These are phyloP conservation scores for Cairneyella variabilis DNA, from an alignment of 495 filamentous ascomycete species.

Conservation along the genomic window DNA sequence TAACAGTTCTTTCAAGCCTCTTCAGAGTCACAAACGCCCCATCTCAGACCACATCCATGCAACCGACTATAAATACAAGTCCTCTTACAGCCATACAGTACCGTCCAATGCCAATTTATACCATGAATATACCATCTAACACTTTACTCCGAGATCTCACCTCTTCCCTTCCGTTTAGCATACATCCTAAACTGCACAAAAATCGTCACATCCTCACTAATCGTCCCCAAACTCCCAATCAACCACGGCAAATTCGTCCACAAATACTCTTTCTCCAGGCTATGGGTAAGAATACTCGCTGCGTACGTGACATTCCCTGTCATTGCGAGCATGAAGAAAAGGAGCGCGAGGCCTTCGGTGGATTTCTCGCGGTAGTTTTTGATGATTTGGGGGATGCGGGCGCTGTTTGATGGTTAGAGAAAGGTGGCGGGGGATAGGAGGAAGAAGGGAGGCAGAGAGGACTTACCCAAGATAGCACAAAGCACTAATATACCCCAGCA, in stretches of 20 bases:
- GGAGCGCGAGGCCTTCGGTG: conserved; percentile 83
- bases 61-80: too few species aligned
- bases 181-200: conserved; percentile 84
- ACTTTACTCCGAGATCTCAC: too few species aligned
- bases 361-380: conserved; percentile 89
- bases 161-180: too few species aligned
- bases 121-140: too few species aligned
- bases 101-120: too few species aligned
- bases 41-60: too few species aligned
- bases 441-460: background rate
- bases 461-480: conserved; percentile 80
- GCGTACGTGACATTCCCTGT: conserved; percentile 89
- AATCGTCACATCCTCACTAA: conserved; percentile 83
- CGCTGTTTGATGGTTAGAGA: conserved; percentile 47
- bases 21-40: too few species aligned
- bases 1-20: too few species aligned
- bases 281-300: conserved; percentile 85
- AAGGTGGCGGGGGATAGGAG: background rate
- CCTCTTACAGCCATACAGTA: too few species aligned
- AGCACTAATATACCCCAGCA: conserved; percentile 83
- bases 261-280: conserved; percentile 68
- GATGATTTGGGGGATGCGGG: conserved; percentile 88
- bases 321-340: conserved; percentile 89
- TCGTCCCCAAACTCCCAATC: conserved; percentile 86
- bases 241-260: conserved; percentile 85